phyloP scores from a whole-genome alignment of 768 basidiomycete species.

The Multifurca ochricompacta region DNA sequence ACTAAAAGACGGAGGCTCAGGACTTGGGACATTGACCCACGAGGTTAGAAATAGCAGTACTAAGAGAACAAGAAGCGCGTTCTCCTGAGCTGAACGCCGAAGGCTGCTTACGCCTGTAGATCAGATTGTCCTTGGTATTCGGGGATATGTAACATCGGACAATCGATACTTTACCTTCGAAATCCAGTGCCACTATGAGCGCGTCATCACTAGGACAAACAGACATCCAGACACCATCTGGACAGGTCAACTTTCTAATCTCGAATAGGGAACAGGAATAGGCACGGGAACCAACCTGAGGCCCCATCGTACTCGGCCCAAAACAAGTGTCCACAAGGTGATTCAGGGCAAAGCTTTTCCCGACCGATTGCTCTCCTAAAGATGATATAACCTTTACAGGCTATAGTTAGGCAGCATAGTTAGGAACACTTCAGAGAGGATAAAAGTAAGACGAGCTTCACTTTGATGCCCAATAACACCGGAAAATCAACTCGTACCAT shows the following conservation, averaged over 20 bases:
- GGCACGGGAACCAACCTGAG: conserved; percentile 30
- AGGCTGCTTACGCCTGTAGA: conserved; percentile 51
- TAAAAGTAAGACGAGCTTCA: conserved; percentile 9
- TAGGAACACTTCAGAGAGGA: neutral
- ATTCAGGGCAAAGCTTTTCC: conserved; percentile 52
- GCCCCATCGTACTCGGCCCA: conserved; percentile 58
- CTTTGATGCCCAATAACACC: conserved; percentile 55
- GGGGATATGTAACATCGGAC: neutral
- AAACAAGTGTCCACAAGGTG: conserved; percentile 60
- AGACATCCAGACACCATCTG: conserved; percentile 61
- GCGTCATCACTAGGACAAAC: conserved; percentile 51
- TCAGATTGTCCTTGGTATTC: neutral
- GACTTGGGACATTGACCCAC: conserved; percentile 25
- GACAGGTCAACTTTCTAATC: neutral
- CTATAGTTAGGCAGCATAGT: conserved; percentile 26
- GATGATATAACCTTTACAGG: conserved; percentile 60
- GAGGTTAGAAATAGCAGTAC: conserved; percentile 57
- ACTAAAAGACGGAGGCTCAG: neutral
- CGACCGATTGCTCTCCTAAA: conserved; percentile 63
- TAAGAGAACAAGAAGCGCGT: conserved; percentile 54
- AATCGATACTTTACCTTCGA: conserved; percentile 45
- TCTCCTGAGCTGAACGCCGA: conserved; percentile 56
- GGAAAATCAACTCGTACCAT: conserved; percentile 60
- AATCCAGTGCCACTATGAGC: conserved; percentile 53
- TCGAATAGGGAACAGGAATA: neutral